Evolutionary conservation across 371 early-diverging fungal genomes (phyloP), one percentile per base, ranked within the genome.

Genomic region (Amoeboaphelidium protococcarum): DNA sequence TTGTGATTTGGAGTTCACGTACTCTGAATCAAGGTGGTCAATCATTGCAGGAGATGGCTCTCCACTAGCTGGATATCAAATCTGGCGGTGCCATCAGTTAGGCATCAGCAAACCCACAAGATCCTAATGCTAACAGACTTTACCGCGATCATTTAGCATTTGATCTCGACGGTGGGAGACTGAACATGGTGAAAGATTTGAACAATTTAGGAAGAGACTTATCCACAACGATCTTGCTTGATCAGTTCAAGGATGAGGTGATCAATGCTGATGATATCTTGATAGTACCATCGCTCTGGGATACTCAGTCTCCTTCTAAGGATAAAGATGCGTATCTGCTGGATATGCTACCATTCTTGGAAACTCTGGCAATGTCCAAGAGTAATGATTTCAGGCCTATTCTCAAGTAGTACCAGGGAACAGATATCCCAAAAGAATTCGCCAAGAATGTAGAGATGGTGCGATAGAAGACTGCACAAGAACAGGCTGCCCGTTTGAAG

Each of bases 1-100:
- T 92, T 49, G 94, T 96, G 25, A 71, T 96, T 26, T 94, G 51
- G 91, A 91, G 54, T 70, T 74, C 23, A 89, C 87, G 85, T 52
- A 62, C 85, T 47, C 72, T 77, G 57, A 69, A 82, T 58, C 67
- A 84, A 57, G 89, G 88, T 70, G 97, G 95, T 64, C 52, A 95
- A 57, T 70, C 81, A 58, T 67, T 85, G 56, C 88, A 90, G 71
- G 97, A 96, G 64, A 52, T 96, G 50, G 91, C 91, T 65, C 58
- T 83, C 51, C 67, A 72, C 58, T 82, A 80, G 62, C 80, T 88
- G 20, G 82, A 95, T 46, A 73, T 89, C 48, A 72, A 95, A 62
- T 95, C 91, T 55, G 73, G 75, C 26, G 75, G 82, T 58, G 76
- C 80, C 12, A 76, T 76, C 19, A 67, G 76, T 10, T 79, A 72